A percentile compares a stretch with the other conserved stretches of the same genome.
These are phyloP conservation scores for Isoetes taiwanensis DNA, from an alignment of 75 land plant genomes.

Conservation along the genomic window DNA sequence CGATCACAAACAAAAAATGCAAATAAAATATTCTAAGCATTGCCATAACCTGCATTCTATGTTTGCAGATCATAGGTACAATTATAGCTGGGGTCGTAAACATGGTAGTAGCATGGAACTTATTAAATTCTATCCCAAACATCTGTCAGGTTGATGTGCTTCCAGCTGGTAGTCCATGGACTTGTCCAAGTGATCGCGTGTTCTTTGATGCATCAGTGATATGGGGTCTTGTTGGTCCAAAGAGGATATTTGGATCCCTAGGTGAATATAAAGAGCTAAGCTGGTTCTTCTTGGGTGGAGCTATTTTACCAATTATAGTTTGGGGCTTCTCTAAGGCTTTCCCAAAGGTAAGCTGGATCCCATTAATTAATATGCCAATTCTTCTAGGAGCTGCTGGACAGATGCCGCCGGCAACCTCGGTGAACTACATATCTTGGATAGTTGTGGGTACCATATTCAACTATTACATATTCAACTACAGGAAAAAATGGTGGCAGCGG, in stretches of 20 bases:
- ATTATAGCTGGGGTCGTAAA: conserved; percentile 27
- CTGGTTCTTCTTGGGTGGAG: neutral
- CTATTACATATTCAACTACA: conserved; percentile 16
- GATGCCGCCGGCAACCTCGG: conserved; percentile 22
- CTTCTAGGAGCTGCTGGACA: conserved; percentile 7
- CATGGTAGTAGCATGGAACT: conserved; percentile 39
- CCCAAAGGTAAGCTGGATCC: neutral
- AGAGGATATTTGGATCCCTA: conserved; percentile 29
- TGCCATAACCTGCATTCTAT: too few relatives aligned
- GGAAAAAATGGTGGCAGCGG: conserved; percentile 14
- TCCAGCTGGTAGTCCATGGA: conserved; percentile 36
- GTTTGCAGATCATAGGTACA: neutral
- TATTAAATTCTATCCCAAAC: conserved; percentile 32
- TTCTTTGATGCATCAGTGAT: conserved; percentile 50
- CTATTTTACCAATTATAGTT: neutral
- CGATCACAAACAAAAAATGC: too few relatives aligned
- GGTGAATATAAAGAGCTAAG: conserved; percentile 4
- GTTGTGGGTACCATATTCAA: conserved; percentile 19
- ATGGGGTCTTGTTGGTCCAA: conserved; percentile 55
- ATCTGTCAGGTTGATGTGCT: conserved; percentile 30
- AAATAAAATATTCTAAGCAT: too few relatives aligned
- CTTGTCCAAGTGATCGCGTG: conserved; percentile 44
- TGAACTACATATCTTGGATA: conserved; percentile 22
- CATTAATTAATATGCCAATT: conserved; percentile 16
- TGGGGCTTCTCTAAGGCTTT: neutral